Base-by-base conservation (phyloP, 441 rosid genomes). In the Jatropha podagrica region DNA sequence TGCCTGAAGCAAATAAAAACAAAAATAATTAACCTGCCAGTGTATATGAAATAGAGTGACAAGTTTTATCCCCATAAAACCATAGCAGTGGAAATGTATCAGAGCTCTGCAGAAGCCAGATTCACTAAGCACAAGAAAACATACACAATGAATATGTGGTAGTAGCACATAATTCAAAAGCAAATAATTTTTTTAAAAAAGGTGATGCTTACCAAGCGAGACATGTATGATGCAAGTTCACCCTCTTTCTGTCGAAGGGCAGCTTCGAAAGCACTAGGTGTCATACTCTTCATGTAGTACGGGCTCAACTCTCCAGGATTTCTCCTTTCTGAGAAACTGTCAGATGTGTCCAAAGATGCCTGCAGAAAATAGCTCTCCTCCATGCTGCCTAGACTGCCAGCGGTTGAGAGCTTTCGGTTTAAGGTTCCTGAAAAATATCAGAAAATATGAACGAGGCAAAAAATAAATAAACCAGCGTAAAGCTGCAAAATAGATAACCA, bases 241-340 rank as follows among this genome's bases (percentile, higher is more conserved):
- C 99, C 98, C 88, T 96, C 98, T 88, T 96, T 96, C 85, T 94
- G 98, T 69, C 94, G 95, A 85, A 94, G 97, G 61, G 97, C 85
- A 64, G 96, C 85, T 82, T 96, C 98, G 85, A 91, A 94, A 81
- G 97, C 87, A 85, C 92, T 88, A 44, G 96, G 92, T 71, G 94
- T 96, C 86, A 94, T 88, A 88, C 95, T 92, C 89, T 89, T 96
- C 93, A 92, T 85, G 83, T 84, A 89, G 87, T 87, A 91, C 14
- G 97, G 89, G 85, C 88, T 92, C 85, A 90, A 70, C 82, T 89
- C 99, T 67, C 86, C 84, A 58, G 77, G 67, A 82, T 85, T 83
- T 89, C 90, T 94, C 86, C 89, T 91, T 69, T 91, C 99, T 51
- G 92, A 83, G 72, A 77, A 81, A 81, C 81, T 84, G 77, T 91